Evolutionary conservation across 768 basidiomycete genomes (phyloP).

Genomic region (Mycena galopus): DNA sequence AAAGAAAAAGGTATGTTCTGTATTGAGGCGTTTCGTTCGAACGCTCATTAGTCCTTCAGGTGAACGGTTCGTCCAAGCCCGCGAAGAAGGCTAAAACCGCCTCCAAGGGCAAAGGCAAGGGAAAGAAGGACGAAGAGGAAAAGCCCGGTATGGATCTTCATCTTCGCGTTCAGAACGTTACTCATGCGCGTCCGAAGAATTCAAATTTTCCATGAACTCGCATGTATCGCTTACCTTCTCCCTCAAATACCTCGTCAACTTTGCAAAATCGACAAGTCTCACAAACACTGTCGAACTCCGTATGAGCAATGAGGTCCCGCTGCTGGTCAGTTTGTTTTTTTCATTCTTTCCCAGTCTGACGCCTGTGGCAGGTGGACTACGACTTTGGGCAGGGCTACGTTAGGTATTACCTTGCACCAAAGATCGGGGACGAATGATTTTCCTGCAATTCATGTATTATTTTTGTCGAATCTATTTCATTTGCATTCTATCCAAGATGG

Average conservation of each 20-base stretch:
- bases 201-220: conserved; percentile 89
- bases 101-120: conserved; percentile 71
- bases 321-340: conserved; percentile 69
- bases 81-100: conserved; percentile 60
- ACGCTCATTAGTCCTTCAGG: conserved; percentile 34
- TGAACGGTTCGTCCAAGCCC: conserved; percentile 57
- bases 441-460: conserved; percentile 17
- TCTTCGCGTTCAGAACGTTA: not conserved
- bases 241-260: conserved; percentile 97
- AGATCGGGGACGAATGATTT: conserved; percentile 86
- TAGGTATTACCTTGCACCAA: conserved; percentile 96
- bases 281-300: conserved; percentile 81
- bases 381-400: conserved; percentile 91
- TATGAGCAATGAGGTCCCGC: conserved; percentile 93
- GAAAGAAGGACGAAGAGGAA: conserved; percentile 65
- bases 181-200: conserved; percentile 52
- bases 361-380: conserved; percentile 77
- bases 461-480: conserved; percentile 24
- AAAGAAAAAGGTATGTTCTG: conserved; percentile 70
- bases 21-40: not conserved
- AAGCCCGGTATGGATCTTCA: conserved; percentile 48
- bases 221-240: conserved; percentile 95
- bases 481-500: not conserved
- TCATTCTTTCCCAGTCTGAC: conserved; percentile 6
- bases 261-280: conserved; percentile 89